Percentiles rank a stretch among this genome's conserved stretches.
These are phyloP conservation scores for Aristolochia contorta DNA, from an alignment of 164 flowering plant species.

Conservation along the genomic window DNA sequence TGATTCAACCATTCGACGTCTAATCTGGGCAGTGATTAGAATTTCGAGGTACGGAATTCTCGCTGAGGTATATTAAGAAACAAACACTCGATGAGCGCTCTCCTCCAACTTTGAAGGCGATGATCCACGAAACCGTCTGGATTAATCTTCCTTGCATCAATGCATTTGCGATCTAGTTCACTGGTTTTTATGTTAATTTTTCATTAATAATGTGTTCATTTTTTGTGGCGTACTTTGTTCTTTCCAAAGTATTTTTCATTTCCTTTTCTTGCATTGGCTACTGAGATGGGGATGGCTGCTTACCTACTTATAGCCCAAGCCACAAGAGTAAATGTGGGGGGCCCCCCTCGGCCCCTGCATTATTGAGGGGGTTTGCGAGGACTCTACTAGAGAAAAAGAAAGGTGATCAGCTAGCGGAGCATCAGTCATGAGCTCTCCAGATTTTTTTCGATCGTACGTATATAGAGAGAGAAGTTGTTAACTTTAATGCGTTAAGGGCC, in stretches of 20 bases:
- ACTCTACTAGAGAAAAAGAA: not conserved
- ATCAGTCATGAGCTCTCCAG: not conserved
- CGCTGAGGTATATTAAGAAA: too few species aligned
- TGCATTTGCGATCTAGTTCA: too few species aligned
- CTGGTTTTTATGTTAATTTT: not conserved
- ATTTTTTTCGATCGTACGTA: not conserved
- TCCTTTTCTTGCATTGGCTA: slow-evolving; percentile 3
- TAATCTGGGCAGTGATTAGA: too few species aligned
- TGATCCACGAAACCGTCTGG: not conserved
- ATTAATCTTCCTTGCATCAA: not conserved
- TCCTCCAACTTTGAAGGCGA: not conserved
- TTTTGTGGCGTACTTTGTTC: slow-evolving; percentile 8
- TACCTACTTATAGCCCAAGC: slow-evolving; percentile 7
- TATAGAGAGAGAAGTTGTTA: not conserved
- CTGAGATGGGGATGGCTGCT: slow-evolving; percentile 3
- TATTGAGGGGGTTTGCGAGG: slow-evolving; percentile 3
- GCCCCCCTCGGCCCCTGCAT: slow-evolving; percentile 7
- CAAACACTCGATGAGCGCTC: not conserved
- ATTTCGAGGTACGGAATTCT: too few species aligned
- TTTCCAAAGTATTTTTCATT: not conserved
- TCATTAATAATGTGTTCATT: not conserved
- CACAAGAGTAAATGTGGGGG: slow-evolving; percentile 6
- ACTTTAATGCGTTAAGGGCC: too few species aligned
- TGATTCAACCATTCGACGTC: too few species aligned
- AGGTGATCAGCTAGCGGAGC: not conserved